Evolutionary conservation across 768 basidiomycete genomes (phyloP).

Genomic region (Jaapia argillacea): DNA sequence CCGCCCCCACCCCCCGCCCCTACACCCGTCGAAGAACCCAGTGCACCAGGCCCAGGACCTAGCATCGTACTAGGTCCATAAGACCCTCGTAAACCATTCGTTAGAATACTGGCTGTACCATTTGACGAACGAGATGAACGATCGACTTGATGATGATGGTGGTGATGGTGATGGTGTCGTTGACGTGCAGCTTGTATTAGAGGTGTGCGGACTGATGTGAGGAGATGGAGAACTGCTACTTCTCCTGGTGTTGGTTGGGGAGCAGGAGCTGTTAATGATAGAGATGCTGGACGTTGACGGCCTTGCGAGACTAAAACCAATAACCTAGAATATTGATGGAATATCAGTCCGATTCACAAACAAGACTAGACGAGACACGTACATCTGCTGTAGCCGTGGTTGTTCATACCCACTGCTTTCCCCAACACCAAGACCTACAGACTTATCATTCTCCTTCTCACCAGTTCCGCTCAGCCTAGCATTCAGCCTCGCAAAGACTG

Average conservation of each 20-base stretch:
- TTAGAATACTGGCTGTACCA: too few relatives aligned
- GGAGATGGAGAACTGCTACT: conserved; percentile 55
- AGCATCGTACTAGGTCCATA: too few relatives aligned
- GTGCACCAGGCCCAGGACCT: too few relatives aligned
- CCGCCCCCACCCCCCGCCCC: background rate
- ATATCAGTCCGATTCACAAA: background rate
- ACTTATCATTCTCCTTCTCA: conserved; percentile 32
- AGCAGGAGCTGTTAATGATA: conserved; percentile 44
- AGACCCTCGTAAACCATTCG: too few relatives aligned
- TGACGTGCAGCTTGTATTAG: conserved; percentile 10
- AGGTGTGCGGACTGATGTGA: conserved; percentile 34
- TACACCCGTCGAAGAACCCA: too few relatives aligned
- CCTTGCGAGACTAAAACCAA: conserved; percentile 68
- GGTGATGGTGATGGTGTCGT: conserved; percentile 19
- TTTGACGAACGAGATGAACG: too few relatives aligned
- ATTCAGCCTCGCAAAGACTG: conserved; percentile 46
- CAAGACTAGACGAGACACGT: too few relatives aligned
- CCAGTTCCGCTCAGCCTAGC: conserved; percentile 43
- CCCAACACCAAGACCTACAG: too few relatives aligned
- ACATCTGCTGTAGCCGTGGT: conserved; percentile 79
- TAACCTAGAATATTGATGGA: conserved; percentile 33
- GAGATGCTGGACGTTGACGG: conserved; percentile 45
- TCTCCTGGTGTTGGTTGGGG: conserved; percentile 55
- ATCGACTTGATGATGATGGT: conserved; percentile 37
- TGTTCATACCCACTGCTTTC: conserved; percentile 48